Evolutionary conservation across 2,329 filamentous ascomycete species (phyloP), one percentile per base, ranked within the genome.

Genomic region (Metarhizium anisopliae): DNA sequence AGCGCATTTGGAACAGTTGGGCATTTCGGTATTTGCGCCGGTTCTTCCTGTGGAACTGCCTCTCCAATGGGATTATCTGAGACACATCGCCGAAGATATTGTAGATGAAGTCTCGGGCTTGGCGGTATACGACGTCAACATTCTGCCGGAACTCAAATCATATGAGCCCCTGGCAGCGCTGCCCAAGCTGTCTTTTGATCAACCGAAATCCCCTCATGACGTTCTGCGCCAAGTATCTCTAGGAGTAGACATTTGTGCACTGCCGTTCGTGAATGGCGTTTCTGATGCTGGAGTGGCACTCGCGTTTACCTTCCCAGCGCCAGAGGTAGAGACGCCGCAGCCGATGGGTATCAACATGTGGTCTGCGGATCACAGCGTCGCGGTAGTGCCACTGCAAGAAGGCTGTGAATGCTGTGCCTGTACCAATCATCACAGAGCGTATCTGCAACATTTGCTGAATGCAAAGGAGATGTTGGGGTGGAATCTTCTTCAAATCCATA

Each of bases 381-480:
- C 88, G 43, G 67, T 89, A 1, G 69, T 70, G 0, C 85, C 93
- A 0, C 74, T 96, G 2, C 67, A 71, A 1, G 63, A 77, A 6
- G 78, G 71, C 16, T 99, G 94, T 69, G 63, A 72, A 52, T 99
- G 94, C 77, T 93, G 95, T 69, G 77, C 90, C 25, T 99, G 94
- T 76, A 82, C 77, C 2, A 81, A 81, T 18, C 93, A 97, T 69
- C 90, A 96, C 70, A 78, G 86, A 52, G 93, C 94, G 0, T 99
- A 89, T 70, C 67, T 99, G 40, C 87, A 91, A 61, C 94, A 99
- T 69, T 79, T 97, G 1, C 81, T 99, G 6, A 79, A 83, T 50
- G 91, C 94, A 0, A 95, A 92, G 66, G 94, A 99, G 71, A 97
- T 99, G 94, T 83, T 96, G 4, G 93, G 87, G 29, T 99, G 94